Conservation (phyloP, 2,329 filamentous ascomycete species). For the Fusarium caatingaense region DNA sequence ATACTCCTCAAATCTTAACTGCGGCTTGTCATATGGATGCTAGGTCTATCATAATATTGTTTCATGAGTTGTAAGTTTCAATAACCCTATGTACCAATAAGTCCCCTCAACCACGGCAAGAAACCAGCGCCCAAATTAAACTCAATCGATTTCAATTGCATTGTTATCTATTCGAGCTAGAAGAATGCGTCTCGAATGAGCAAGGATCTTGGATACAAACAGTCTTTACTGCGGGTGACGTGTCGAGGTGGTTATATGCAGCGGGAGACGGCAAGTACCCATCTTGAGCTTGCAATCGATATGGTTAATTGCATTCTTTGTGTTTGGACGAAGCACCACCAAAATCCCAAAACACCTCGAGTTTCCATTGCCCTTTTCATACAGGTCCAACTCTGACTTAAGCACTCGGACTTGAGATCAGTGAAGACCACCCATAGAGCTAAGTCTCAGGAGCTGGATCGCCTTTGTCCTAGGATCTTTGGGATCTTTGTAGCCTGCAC, state of each 20-base stretch:
- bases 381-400: background rate
- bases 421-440: background rate
- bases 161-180: background rate
- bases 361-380: background rate
- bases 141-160: background rate
- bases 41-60: background rate
- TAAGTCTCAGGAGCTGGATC: background rate
- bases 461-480: background rate
- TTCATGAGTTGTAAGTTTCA: background rate
- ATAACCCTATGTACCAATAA: background rate
- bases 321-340: background rate
- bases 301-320: conserved; percentile 16
- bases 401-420: background rate
- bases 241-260: conserved; percentile 29
- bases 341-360: background rate
- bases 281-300: conserved; percentile 10
- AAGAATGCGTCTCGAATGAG: background rate
- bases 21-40: background rate
- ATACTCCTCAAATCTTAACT: background rate
- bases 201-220: conserved; percentile 8
- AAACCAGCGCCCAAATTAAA: background rate
- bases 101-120: background rate
- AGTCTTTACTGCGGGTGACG: conserved; percentile 9
- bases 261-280: conserved; percentile 39
- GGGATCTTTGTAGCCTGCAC: background rate